A percentile compares a stretch with the other conserved stretches of the same genome.
These are phyloP conservation scores for Fusarium subglutinans DNA, from an alignment of 2,329 filamentous ascomycete genomes.

Conservation along the genomic window DNA sequence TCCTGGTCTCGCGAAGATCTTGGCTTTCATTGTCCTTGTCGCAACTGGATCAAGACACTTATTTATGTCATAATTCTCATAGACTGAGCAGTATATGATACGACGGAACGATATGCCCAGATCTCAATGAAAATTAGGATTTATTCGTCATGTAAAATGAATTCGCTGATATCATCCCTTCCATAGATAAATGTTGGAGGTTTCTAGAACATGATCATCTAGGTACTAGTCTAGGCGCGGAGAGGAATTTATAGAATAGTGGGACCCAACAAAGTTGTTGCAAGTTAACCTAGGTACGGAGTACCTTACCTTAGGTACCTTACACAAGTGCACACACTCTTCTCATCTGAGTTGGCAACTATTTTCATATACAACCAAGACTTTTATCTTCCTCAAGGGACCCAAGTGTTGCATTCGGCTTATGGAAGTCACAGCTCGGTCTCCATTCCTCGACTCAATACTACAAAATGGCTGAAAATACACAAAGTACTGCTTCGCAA, in stretches of 20 bases:
- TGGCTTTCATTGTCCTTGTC: background rate
- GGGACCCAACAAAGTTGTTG: constrained; percentile 1
- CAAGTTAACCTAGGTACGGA: no score
- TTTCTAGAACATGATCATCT: constrained; percentile 4
- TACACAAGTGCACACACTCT: background rate
- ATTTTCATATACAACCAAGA: background rate
- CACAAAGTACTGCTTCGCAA: constrained; percentile 11
- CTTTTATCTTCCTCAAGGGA: background rate
- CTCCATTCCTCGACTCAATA: background rate
- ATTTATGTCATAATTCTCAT: background rate
- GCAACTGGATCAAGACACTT: constrained; percentile 14
- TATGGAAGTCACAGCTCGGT: background rate
- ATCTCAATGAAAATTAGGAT: no score
- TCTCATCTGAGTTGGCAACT: background rate
- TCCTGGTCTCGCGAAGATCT: background rate
- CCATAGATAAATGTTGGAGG: background rate
- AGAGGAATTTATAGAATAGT: constrained; percentile 26
- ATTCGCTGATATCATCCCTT: background rate
- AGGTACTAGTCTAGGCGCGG: background rate
- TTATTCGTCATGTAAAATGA: background rate
- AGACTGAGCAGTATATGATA: background rate
- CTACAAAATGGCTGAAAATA: constrained; percentile 3
- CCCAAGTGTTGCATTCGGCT: background rate
- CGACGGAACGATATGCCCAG: background rate
- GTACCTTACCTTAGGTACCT: no score